Evolutionary conservation across 2,329 filamentous ascomycete genomes (phyloP).

Genomic region (Sordariomycetes sp.): DNA sequence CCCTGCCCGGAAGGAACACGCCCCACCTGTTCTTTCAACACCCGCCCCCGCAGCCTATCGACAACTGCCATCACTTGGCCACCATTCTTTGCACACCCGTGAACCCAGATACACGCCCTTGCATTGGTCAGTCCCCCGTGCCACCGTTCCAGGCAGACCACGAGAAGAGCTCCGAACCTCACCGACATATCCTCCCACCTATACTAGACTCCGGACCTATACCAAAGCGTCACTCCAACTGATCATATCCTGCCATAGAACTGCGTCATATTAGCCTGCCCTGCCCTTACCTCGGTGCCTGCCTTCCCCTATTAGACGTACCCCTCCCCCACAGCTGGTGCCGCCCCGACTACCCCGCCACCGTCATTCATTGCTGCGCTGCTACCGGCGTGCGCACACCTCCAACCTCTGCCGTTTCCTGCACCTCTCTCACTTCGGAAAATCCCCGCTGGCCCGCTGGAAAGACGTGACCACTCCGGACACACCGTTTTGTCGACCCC

Average conservation of each 20-base stretch:
- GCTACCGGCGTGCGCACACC: background rate
- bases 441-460: background rate
- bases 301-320: background rate
- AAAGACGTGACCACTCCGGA: background rate
- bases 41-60: too few species aligned
- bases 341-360: conserved; percentile 2
- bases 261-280: background rate
- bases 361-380: background rate
- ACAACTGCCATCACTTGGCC: too few species aligned
- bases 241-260: too few species aligned
- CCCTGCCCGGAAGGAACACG: too few species aligned
- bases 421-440: conserved; percentile 3
- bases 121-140: too few species aligned
- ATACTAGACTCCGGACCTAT: background rate
- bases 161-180: background rate
- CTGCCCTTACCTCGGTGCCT: background rate
- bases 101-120: too few species aligned
- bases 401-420: background rate
- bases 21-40: too few species aligned
- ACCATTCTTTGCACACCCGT: too few species aligned
- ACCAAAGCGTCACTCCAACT: background rate
- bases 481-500: background rate
- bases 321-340: background rate
- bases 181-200: background rate
- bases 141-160: too few species aligned